Base-by-base conservation (phyloP, 2,329 filamentous ascomycete species). In the Arthrobotrys musiformis region DNA sequence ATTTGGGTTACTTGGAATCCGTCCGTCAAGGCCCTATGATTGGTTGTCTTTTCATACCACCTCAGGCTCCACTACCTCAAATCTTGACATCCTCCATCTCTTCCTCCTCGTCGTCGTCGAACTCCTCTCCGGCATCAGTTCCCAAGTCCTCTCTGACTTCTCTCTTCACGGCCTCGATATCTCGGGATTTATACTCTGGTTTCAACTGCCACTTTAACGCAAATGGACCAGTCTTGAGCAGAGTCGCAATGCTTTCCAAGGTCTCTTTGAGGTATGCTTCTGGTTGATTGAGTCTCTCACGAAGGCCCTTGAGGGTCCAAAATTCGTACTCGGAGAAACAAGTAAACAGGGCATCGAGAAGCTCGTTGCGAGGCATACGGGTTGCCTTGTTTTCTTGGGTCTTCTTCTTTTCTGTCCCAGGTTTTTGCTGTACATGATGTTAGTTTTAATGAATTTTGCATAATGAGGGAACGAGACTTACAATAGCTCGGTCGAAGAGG, bases 221-320 rank as follows among this genome's bases (percentile, higher is more conserved):
- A 82, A 96, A 97, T 2, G 90, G 88, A 26, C 94, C 94, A 54
- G 90, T 91, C 83, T 93, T 92, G 82, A 96, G 90, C 77, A 97
- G 85, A 19, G 92, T 89, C 0, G 93, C 94, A 75, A 98, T 89
- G 82, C 93, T 90, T 79, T 94, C 91, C 80, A 99, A 85, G 0
- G 90, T 91, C 82, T 95, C 89, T 67, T 94, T 93, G 78, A 99
- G 88, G 83, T 94, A 98, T n/a, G 91, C 90, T 83, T 98, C 95
- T 0, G 95, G 95, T 84, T 99, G 95, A 75, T 90, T 89, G 42
- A 96, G 88, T 77, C 88, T 86, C 61, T 89, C 87, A 79, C 93
- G 93, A 80, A 99, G 88, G 4, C 91, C 89, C 82, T 93, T 94
- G 87, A 98, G 92, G n/a, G 92, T 90, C 94, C 94, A 99, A 84